Conservation (phyloP, 2,329 filamentous ascomycete genomes). For the Aureobasidium lini region DNA sequence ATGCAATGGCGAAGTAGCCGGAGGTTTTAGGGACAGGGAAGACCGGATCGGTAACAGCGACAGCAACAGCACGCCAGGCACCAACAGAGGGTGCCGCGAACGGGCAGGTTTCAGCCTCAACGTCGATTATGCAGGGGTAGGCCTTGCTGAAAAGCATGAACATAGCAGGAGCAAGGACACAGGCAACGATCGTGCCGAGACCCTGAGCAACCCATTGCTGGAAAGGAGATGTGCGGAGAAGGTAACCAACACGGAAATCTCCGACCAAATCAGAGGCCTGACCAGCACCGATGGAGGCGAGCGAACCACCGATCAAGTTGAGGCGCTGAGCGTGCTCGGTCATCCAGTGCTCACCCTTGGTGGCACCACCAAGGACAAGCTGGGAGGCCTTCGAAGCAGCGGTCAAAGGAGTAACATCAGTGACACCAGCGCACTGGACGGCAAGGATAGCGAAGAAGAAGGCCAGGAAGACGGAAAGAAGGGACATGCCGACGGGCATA, state of each 20-base stretch:
- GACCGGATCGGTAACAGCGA: constrained; percentile 51
- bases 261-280: constrained; percentile 45
- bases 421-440: constrained; percentile 50
- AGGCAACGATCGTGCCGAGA: constrained; percentile 54
- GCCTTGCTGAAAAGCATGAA: constrained; percentile 62
- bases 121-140: constrained; percentile 58
- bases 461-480: constrained; percentile 49
- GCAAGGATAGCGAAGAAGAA: constrained; percentile 57
- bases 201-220: constrained; percentile 61
- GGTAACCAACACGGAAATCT: constrained; percentile 62
- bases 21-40: constrained; percentile 49
- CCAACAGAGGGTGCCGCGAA: constrained; percentile 57
- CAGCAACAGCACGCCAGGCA: constrained; percentile 59
- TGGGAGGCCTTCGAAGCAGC: constrained; percentile 62
- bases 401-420: constrained; percentile 56
- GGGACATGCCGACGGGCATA: constrained; percentile 50
- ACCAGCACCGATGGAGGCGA: constrained; percentile 33
- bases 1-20: constrained; percentile 51
- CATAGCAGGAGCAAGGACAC: constrained; percentile 59
- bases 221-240: constrained; percentile 56
- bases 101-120: constrained; percentile 42
- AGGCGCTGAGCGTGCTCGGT: constrained; percentile 51
- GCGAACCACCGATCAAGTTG: constrained; percentile 57
- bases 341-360: constrained; percentile 45
- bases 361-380: constrained; percentile 59